Percentiles rank a stretch among this genome's conserved stretches.
Evolutionary conservation across 2,329 filamentous ascomycete genomes (phyloP).

Genomic region (Colletotrichum cuscutae): DNA sequence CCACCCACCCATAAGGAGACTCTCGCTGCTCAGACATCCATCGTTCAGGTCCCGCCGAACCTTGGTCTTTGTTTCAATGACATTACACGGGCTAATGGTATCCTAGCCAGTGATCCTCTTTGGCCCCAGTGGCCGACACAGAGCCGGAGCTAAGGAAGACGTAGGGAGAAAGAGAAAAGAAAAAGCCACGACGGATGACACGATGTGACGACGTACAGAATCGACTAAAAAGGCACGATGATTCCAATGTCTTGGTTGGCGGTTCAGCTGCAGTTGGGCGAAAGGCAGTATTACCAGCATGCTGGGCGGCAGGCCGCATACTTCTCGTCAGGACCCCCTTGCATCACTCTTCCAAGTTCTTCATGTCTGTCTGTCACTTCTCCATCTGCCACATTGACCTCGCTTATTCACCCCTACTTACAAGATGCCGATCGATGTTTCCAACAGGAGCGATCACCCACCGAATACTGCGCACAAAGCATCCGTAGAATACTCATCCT

Average conservation of each 20-base stretch:
- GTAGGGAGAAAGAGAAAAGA: neutral
- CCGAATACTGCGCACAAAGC: no score
- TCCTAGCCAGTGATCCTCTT: neutral
- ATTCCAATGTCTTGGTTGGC: slow-evolving; percentile 23
- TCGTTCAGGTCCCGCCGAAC: neutral
- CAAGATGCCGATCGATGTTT: neutral
- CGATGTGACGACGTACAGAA: neutral
- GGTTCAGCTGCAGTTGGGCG: neutral
- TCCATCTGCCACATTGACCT: neutral
- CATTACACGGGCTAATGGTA: neutral
- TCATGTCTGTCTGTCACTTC: neutral
- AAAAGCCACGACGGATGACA: neutral
- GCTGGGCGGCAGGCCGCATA: neutral
- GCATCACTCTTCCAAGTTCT: neutral
- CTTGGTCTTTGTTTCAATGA: neutral
- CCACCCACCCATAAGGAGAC: neutral
- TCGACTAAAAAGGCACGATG: neutral
- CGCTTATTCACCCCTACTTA: neutral
- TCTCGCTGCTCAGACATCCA: neutral
- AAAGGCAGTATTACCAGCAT: neutral
- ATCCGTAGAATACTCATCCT: neutral
- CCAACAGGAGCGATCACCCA: neutral
- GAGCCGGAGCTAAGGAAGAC: neutral
- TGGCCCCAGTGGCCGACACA: neutral
- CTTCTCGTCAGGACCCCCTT: neutral